Evolutionary conservation across 192 early-diverging fungal genomes (phyloP), one percentile per base, ranked within the genome.

Genomic region (Backusella australiensis): DNA sequence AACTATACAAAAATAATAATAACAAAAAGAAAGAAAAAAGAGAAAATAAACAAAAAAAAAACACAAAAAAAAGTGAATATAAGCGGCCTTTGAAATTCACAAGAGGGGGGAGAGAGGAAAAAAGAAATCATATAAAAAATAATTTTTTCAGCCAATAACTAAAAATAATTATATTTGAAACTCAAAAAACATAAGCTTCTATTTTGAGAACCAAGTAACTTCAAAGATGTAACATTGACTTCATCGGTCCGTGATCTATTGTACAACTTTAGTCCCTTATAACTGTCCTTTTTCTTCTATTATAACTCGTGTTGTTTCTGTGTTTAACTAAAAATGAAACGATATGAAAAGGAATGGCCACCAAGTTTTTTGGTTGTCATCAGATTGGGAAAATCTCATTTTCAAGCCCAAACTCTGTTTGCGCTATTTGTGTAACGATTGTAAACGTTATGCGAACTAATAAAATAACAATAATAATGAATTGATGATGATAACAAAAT

Each of bases 61-160:
- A 69, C 1, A 69, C 9, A 71, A 46, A 71, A 71, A 71, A 49
- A 71, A 7, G 19, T 6, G 17, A 35, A 69, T 59, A 59, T 59
- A 59, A 59, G 7, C 56, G 56, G 56, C 0, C n/a, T 38, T 38
- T 36, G 1, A 69, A 69, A n/a, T 69, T 21, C 1, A 19, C 17
- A n/a, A 69, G 32, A 32, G 36, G 11, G 34, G 67, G 38, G 11
- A 12, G 11, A 12, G n/a, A 23, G n/a, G 19, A 36, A 39, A 36
- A 32, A 32, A 32, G 32, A 32, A 34, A 69, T 39, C 67, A 69
- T 59, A 32, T 32, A 32, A 26, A 59, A 49, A 59, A 59, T 23
- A 59, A 59, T 59, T 59, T 59, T 59, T 59, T 59, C 23, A 59
- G 56, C 56, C 56, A 59, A 59, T 59, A 59, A 59, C 56, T 63